Conservation (phyloP, 768 basidiomycete genomes). For the Mycena rosella region DNA sequence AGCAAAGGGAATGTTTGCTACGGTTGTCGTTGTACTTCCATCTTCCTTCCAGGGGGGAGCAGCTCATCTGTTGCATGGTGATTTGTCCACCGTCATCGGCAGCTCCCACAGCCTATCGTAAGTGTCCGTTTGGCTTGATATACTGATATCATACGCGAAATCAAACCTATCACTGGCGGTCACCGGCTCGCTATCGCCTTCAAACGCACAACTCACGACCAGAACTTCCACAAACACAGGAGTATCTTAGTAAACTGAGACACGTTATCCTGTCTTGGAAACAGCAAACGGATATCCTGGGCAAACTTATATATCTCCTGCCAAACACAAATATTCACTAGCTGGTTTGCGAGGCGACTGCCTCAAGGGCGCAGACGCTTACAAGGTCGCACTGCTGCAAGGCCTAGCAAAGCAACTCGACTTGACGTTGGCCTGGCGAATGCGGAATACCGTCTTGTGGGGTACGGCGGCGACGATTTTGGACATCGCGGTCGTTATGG, state of each 20-base stretch:
- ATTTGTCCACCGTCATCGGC: constrained; percentile 40
- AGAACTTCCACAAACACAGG: constrained; percentile 32
- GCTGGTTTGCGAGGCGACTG: constrained; percentile 32
- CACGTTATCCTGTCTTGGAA: constrained; percentile 40
- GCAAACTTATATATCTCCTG: constrained; percentile 36
- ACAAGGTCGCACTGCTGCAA: constrained; percentile 42
- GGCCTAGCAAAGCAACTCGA: constrained; percentile 43
- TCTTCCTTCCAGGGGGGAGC: constrained; percentile 54
- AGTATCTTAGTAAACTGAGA: constrained; percentile 33
- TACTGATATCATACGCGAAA: constrained; percentile 53
- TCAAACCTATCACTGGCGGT: constrained; percentile 54
- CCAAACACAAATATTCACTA: constrained; percentile 37
- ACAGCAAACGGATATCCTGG: constrained; percentile 5
- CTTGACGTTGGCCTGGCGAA: constrained; percentile 47
- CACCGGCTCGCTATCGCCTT: constrained; percentile 55
- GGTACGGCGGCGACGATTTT: constrained; percentile 18
- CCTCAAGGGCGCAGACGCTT: constrained; percentile 52
- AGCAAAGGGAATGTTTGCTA: constrained; percentile 54
- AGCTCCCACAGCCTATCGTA: constrained; percentile 32
- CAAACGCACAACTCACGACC: constrained; percentile 46
- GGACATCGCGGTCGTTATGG: background rate
- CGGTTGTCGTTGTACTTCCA: constrained; percentile 54
- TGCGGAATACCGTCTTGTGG: constrained; percentile 37
- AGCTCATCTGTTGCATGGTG: constrained; percentile 39
- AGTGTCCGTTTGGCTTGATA: constrained; percentile 56